Percentiles rank a stretch among this genome's conserved stretches.
Conservation (phyloP, 345 rosid genomes). For the Salix koriyanagi region DNA sequence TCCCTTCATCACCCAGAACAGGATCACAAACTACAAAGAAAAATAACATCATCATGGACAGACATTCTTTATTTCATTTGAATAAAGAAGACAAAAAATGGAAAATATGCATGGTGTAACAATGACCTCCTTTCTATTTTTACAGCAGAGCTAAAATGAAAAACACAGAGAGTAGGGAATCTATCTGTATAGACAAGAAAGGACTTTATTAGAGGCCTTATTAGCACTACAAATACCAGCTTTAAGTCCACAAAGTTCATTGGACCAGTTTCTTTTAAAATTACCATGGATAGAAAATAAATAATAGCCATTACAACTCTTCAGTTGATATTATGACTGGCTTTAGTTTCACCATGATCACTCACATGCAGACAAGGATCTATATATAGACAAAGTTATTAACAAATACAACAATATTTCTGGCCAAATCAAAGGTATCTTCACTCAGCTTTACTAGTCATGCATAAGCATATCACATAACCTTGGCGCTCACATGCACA, state of each 20-base stretch:
- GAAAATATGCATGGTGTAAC: background rate
- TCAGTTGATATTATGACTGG: background rate
- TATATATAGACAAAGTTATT: background rate
- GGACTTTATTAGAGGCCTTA: background rate
- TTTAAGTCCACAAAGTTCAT: background rate
- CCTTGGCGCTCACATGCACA: no score
- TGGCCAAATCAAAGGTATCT: background rate
- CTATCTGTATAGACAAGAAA: background rate
- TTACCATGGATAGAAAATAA: background rate
- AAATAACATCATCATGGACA: slow-evolving; percentile 19
- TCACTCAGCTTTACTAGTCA: background rate
- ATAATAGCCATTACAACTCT: background rate
- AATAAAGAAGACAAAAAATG: background rate
- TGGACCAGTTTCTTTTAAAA: background rate
- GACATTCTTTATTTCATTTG: background rate
- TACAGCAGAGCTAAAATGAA: background rate
- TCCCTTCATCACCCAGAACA: slow-evolving; percentile 98
- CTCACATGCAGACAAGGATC: background rate
- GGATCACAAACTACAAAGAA: slow-evolving; percentile 88
- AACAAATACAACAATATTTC: no score
- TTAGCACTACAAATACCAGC: background rate
- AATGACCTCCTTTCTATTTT: background rate
- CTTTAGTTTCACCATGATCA: background rate
- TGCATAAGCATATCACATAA: background rate
- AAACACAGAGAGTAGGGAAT: background rate